Evolutionary conservation across 495 filamentous ascomycete genomes (phyloP).

Genomic region (Penicillium longicatenatum): DNA sequence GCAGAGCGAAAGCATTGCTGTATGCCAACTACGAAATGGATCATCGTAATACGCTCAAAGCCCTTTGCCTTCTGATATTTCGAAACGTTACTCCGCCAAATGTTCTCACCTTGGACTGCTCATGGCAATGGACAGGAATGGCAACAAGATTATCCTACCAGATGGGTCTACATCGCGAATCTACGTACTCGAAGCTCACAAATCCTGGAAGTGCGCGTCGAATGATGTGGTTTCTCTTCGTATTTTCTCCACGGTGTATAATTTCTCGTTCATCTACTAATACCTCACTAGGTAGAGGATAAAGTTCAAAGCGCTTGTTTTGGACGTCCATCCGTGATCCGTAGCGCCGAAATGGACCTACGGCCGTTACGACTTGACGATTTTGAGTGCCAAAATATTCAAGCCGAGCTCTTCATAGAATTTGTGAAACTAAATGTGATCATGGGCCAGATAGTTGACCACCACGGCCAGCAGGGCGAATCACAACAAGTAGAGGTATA

Average conservation of each 20-base stretch:
- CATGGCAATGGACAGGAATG: slow-evolving; percentile 11
- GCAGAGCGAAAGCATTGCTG: slow-evolving; percentile 12
- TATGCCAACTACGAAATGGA: slow-evolving; percentile 5
- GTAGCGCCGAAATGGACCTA: not conserved
- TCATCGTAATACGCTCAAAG: not conserved
- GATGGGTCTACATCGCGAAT: slow-evolving; percentile 17
- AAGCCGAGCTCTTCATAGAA: not conserved
- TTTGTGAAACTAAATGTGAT: not conserved
- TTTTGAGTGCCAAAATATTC: not conserved
- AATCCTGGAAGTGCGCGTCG: slow-evolving; percentile 10
- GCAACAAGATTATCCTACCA: slow-evolving; percentile 12
- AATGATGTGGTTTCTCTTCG: slow-evolving; percentile 15
- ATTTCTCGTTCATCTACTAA: not conserved
- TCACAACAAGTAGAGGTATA: not conserved
- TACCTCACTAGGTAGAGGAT: not conserved
- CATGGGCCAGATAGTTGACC: not conserved
- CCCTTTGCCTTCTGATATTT: not conserved
- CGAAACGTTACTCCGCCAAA: not conserved
- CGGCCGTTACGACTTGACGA: not conserved
- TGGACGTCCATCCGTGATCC: not conserved
- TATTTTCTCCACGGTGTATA: not conserved
- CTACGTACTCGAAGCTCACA: not conserved
- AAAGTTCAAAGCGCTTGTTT: not conserved
- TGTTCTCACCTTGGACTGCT: not conserved
- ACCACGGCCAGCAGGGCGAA: not conserved